These are phyloP conservation scores for Penicillium sp. DNA, from an alignment of 2,329 filamentous ascomycete species.

Conservation along the genomic window DNA sequence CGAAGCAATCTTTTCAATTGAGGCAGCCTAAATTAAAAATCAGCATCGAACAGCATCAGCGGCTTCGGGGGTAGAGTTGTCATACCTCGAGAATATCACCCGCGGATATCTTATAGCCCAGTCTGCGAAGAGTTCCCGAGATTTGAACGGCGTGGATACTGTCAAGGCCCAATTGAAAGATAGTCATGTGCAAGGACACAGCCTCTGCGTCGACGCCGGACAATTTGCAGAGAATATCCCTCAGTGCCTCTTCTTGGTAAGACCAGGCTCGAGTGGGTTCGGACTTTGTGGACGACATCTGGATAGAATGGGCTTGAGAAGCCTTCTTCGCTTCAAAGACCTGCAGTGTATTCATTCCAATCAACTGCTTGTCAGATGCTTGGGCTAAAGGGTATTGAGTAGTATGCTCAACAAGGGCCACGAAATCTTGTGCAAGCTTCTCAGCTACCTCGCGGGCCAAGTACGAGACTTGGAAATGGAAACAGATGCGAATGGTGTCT, in stretches of 20 bases:
- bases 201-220: slow-evolving; percentile 48
- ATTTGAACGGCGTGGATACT: slow-evolving; percentile 83
- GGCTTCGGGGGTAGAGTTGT: background rate
- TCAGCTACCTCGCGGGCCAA: slow-evolving; percentile 22
- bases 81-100: slow-evolving; percentile 66
- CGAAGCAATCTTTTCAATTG: slow-evolving; percentile 32
- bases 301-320: background rate
- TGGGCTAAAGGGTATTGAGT: slow-evolving; percentile 30
- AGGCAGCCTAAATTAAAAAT: slow-evolving; percentile 29
- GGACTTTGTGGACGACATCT: slow-evolving; percentile 4
- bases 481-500: slow-evolving; percentile 54
- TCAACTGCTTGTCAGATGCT: slow-evolving; percentile 24
- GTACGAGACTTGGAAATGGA: slow-evolving; percentile 56
- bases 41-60: slow-evolving; percentile 2
- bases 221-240: slow-evolving; percentile 55
- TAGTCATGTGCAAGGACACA: slow-evolving; percentile 62
- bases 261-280: slow-evolving; percentile 43
- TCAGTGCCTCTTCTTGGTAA: slow-evolving; percentile 50
- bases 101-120: slow-evolving; percentile 58
- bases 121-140: slow-evolving; percentile 60
- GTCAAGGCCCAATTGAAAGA: slow-evolving; percentile 85
- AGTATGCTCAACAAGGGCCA: slow-evolving; percentile 32
- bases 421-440: slow-evolving; percentile 29
- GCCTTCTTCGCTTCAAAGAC: slow-evolving; percentile 24
- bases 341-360: slow-evolving; percentile 22